A percentile compares a stretch with the other conserved stretches of the same genome.
phyloP scores from a whole-genome alignment of 129 eudicot genomes.

The Apium graveolens region DNA sequence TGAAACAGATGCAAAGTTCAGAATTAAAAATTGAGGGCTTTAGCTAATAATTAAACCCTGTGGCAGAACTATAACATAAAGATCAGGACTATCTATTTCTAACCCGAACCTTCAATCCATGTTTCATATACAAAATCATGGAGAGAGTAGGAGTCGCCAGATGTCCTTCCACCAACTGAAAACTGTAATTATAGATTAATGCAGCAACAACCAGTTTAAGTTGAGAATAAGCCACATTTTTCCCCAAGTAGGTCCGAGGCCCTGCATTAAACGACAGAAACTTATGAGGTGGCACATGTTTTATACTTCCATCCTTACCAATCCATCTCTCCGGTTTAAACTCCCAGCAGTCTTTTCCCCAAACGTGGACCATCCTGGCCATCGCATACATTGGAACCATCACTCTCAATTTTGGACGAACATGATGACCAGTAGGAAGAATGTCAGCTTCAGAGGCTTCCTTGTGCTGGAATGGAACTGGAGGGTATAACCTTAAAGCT shows the following conservation, averaged over 20 bases:
- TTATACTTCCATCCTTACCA: conserved; percentile 9
- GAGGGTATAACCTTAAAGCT: conserved; percentile 6
- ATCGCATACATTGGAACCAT: conserved; percentile 26
- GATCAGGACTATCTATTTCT: background rate
- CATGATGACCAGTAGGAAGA: conserved; percentile 39
- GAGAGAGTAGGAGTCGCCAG: conserved; percentile 19
- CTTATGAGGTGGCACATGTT: conserved; percentile 22
- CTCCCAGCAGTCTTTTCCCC: conserved; percentile 38
- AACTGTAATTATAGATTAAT: conserved; percentile 13
- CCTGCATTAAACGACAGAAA: conserved; percentile 28
- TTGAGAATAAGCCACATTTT: conserved; percentile 12
- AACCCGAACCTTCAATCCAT: conserved; percentile 23
- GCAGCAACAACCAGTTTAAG: conserved; percentile 24
- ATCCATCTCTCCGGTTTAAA: conserved; percentile 53
- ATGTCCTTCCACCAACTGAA: conserved; percentile 25
- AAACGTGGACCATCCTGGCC: conserved; percentile 34
- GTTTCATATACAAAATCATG: conserved; percentile 23
- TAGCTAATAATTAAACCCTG: too few relatives aligned
- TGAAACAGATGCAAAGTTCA: too few relatives aligned
- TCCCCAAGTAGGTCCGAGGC: conserved; percentile 13
- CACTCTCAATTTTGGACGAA: conserved; percentile 13
- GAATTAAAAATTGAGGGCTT: too few relatives aligned
- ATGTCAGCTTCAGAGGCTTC: conserved; percentile 25
- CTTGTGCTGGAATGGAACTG: conserved; percentile 1
- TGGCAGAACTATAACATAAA: too few relatives aligned